These are phyloP conservation scores for Aureobasidium melanogenum DNA, from an alignment of 2,329 filamentous ascomycete species.

Conservation along the genomic window DNA sequence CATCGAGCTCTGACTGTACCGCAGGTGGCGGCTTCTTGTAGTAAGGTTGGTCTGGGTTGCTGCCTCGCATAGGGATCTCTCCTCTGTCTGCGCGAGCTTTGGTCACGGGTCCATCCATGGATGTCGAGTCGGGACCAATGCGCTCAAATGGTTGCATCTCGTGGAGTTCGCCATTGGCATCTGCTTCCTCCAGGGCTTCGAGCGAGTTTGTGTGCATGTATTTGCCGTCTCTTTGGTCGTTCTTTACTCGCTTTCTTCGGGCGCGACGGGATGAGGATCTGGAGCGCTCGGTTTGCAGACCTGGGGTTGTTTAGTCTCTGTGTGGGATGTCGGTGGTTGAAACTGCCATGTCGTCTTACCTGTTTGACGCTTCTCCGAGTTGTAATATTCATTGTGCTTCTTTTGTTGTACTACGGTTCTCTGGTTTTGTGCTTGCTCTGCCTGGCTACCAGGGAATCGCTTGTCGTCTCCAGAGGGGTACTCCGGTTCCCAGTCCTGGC, in stretches of 20 bases:
- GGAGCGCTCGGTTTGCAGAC: slow-evolving; percentile 35
- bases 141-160: slow-evolving; percentile 45
- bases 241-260: slow-evolving; percentile 37
- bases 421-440: slow-evolving; percentile 16
- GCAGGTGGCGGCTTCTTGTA: slow-evolving; percentile 23
- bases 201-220: slow-evolving; percentile 43
- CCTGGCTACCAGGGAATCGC: not conserved
- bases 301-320: slow-evolving; percentile 1
- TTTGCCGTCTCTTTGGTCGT: slow-evolving; percentile 38
- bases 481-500: slow-evolving; percentile 7
- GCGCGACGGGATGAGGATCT: slow-evolving; percentile 39
- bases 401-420: slow-evolving; percentile 39
- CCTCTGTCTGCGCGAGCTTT: slow-evolving; percentile 44
- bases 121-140: slow-evolving; percentile 47
- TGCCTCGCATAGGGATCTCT: slow-evolving; percentile 46
- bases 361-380: slow-evolving; percentile 22
- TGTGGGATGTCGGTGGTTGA: slow-evolving; percentile 20
- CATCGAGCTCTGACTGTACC: slow-evolving; percentile 31
- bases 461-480: slow-evolving; percentile 10
- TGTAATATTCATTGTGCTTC: slow-evolving; percentile 34
- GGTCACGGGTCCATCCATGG: slow-evolving; percentile 49
- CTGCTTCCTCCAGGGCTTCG: slow-evolving; percentile 43
- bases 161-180: slow-evolving; percentile 40
- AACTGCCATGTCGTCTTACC: slow-evolving; percentile 23
- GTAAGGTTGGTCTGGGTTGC: slow-evolving; percentile 43